A percentile compares a stretch with the other conserved stretches of the same genome.
phyloP scores from a whole-genome alignment of 1,284 basidiomycete species.

The Boletus sp. region DNA sequence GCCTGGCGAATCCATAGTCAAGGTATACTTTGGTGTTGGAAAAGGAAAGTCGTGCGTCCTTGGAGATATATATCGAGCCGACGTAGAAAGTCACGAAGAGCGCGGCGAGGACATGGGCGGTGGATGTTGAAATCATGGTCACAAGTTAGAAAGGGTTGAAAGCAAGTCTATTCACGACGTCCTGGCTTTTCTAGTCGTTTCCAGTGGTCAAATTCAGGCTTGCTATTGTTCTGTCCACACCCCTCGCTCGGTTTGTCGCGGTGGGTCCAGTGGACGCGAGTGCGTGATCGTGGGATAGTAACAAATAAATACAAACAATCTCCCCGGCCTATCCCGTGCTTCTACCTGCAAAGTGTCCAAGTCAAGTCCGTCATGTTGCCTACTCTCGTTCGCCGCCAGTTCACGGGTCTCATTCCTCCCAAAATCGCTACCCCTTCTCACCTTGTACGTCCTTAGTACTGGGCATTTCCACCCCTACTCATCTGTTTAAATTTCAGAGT shows the following conservation, averaged over 20 bases:
- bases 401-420: conserved; percentile 83
- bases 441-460: conserved; percentile 53
- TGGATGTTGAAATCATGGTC: conserved; percentile 28
- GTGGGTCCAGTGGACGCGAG: conserved; percentile 13
- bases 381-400: conserved; percentile 77
- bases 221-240: conserved; percentile 19
- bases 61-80: conserved; percentile 60
- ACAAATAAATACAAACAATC: conserved; percentile 22
- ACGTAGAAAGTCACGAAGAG: conserved; percentile 54
- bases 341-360: background rate
- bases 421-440: conserved; percentile 91
- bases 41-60: conserved; percentile 51
- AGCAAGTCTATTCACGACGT: conserved; percentile 7
- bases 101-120: conserved; percentile 47
- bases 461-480: background rate
- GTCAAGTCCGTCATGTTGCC: conserved; percentile 59
- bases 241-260: conserved; percentile 5
- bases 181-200: conserved; percentile 17
- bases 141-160: conserved; percentile 1
- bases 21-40: conserved; percentile 26
- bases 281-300: conserved; percentile 21
- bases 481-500: conserved; percentile 44
- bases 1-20: conserved; percentile 30
- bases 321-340: conserved; percentile 24
- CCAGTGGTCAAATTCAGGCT: conserved; percentile 15